phyloP scores from a whole-genome alignment of 2,329 filamentous ascomycete genomes.

The Periglandula ipomoeae region DNA sequence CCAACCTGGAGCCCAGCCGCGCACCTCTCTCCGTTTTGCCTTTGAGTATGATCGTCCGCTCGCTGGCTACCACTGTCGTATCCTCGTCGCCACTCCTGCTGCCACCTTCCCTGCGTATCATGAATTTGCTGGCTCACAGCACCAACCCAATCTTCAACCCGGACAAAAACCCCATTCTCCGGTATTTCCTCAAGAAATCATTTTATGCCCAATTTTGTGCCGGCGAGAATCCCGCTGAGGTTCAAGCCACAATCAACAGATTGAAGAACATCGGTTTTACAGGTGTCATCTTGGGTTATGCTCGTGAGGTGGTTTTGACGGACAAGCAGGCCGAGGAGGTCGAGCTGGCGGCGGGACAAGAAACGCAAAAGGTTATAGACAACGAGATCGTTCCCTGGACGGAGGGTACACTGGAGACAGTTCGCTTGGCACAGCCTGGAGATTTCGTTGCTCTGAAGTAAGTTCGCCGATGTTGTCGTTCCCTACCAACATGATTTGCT shows the following conservation, averaged over 20 bases:
- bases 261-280: conserved; percentile 70
- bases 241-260: conserved; percentile 51
- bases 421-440: conserved; percentile 52
- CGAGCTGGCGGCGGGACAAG: conserved; percentile 33
- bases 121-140: conserved; percentile 62
- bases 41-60: conserved; percentile 56
- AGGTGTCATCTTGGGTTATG: conserved; percentile 79
- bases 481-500: background rate
- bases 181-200: conserved; percentile 64
- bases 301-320: conserved; percentile 66
- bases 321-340: conserved; percentile 41
- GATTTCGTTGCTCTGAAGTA: conserved; percentile 60
- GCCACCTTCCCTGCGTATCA: conserved; percentile 56
- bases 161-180: conserved; percentile 64
- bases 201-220: conserved; percentile 92
- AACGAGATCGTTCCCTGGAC: conserved; percentile 64
- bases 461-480: conserved; percentile 11
- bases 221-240: conserved; percentile 63
- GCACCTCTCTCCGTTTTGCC: conserved; percentile 58
- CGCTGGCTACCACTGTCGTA: conserved; percentile 58
- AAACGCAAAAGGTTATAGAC: conserved; percentile 37
- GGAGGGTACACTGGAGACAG: conserved; percentile 64
- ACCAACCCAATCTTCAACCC: conserved; percentile 59
- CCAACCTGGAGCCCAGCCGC: conserved; percentile 17
- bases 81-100: conserved; percentile 65